Percentiles rank a stretch among this genome's conserved stretches.
Evolutionary conservation across 2,329 filamentous ascomycete species (phyloP).

Genomic region (Didymella exigua): DNA sequence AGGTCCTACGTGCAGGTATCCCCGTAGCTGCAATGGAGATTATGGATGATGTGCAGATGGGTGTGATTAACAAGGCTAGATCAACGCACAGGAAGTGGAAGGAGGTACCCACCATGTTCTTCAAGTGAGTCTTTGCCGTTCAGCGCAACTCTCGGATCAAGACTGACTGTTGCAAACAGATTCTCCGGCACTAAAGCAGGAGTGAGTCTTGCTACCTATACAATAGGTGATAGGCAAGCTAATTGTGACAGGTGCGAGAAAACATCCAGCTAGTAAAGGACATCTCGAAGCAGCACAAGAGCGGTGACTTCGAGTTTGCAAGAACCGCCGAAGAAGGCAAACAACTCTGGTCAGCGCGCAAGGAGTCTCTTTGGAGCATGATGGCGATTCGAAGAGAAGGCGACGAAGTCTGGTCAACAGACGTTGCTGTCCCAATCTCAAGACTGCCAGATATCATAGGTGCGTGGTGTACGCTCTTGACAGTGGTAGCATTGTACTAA

Average conservation of each 20-base stretch:
- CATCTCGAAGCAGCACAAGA: conserved; percentile 67
- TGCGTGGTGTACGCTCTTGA: conserved; percentile 39
- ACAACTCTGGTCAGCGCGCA: conserved; percentile 65
- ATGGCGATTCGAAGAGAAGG: conserved; percentile 60
- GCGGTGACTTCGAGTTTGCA: conserved; percentile 62
- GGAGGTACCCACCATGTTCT: conserved; percentile 78
- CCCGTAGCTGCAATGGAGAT: conserved; percentile 81
- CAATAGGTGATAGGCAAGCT: conserved; percentile 29
- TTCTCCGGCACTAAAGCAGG: conserved; percentile 78
- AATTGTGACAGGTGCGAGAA: conserved; percentile 65
- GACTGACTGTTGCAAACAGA: conserved; percentile 39
- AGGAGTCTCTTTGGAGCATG: conserved; percentile 67
- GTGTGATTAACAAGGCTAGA: conserved; percentile 76
- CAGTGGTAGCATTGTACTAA: neutral
- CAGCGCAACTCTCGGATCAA: neutral
- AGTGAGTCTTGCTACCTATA: conserved; percentile 33
- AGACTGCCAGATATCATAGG: conserved; percentile 66
- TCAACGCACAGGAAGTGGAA: conserved; percentile 75
- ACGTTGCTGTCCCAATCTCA: conserved; percentile 66
- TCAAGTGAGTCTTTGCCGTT: conserved; percentile 63
- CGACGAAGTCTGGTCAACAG: conserved; percentile 65
- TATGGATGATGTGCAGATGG: conserved; percentile 89
- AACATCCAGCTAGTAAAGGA: conserved; percentile 72
- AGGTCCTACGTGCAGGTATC: conserved; percentile 75
- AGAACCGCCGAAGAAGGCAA: conserved; percentile 60